Evolutionary conservation across 2,329 filamentous ascomycete species (phyloP).

Genomic region (Xylaria arbuscula): DNA sequence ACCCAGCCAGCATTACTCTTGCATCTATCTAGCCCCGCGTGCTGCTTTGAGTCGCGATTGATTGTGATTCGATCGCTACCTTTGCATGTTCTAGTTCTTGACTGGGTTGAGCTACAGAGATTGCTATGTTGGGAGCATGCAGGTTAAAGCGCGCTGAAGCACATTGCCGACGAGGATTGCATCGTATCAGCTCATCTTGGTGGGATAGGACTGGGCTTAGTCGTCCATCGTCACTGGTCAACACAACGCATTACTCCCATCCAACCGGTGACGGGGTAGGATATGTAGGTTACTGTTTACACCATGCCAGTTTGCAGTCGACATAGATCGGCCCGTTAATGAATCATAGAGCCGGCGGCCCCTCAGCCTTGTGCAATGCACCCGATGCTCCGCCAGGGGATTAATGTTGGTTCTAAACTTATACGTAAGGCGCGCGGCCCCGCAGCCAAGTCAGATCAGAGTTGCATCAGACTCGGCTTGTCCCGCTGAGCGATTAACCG

Average conservation of each 20-base stretch:
- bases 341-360: slow-evolving; percentile 5
- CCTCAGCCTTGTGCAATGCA: slow-evolving; percentile 34
- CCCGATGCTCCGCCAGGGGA: slow-evolving; percentile 20
- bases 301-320: neutral
- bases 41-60: neutral
- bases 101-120: neutral
- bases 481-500: slow-evolving; percentile 40
- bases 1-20: too few relatives aligned
- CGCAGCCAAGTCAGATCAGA: slow-evolving; percentile 31
- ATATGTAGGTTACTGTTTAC: slow-evolving; percentile 8
- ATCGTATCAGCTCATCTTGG: slow-evolving; percentile 13
- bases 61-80: slow-evolving; percentile 7
- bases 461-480: slow-evolving; percentile 41
- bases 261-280: neutral
- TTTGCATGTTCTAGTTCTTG: neutral
- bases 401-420: slow-evolving; percentile 15
- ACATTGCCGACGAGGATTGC: slow-evolving; percentile 12
- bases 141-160: slow-evolving; percentile 1
- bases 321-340: slow-evolving; percentile 12
- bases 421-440: slow-evolving; percentile 28
- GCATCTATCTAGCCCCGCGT: too few relatives aligned
- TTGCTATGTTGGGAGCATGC: slow-evolving; percentile 12
- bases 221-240: slow-evolving; percentile 3
- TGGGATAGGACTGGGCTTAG: slow-evolving; percentile 8
- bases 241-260: neutral